phyloP scores from a whole-genome alignment of 169 alveolate species.

The Cryptosporidium muris region DNA sequence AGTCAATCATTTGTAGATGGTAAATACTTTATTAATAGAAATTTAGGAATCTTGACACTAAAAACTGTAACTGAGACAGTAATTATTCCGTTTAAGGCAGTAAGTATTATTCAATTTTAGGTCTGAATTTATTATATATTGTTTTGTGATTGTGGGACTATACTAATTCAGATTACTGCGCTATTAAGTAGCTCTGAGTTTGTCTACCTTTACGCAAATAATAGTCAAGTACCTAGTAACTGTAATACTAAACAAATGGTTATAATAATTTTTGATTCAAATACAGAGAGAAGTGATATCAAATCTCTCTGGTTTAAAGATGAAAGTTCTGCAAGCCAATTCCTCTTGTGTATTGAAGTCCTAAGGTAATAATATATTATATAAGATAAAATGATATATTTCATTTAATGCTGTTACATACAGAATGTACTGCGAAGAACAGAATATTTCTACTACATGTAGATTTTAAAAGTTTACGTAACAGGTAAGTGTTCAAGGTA shows the following conservation, averaged over 20 bases:
- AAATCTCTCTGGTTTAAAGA: conserved; percentile 37
- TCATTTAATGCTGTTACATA: too few species aligned
- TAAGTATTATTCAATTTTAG: conserved; percentile 23
- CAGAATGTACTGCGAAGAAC: too few species aligned
- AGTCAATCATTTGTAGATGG: conserved; percentile 61
- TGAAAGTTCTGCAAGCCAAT: conserved; percentile 45
- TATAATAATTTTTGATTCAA: conserved; percentile 50
- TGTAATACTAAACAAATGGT: conserved; percentile 28
- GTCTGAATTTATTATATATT: neutral
- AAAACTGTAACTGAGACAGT: conserved; percentile 53
- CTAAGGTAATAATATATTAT: conserved; percentile 16
- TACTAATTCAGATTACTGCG: conserved; percentile 38
- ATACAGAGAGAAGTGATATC: conserved; percentile 53
- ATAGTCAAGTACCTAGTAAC: neutral
- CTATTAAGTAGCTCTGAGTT: conserved; percentile 49
- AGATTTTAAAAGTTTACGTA: too few species aligned
- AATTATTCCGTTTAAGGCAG: conserved; percentile 68
- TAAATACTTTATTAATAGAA: conserved; percentile 48
- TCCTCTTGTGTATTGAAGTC: conserved; percentile 37
- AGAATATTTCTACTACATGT: too few species aligned
- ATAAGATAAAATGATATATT: too few species aligned
- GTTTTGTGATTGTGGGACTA: neutral
- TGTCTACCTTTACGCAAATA: conserved; percentile 40
- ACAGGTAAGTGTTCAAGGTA: too few species aligned
- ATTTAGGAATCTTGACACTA: conserved; percentile 33